Conservation (phyloP, 2,329 filamentous ascomycete genomes). For the Stagonosporopsis chrysanthemi region DNA sequence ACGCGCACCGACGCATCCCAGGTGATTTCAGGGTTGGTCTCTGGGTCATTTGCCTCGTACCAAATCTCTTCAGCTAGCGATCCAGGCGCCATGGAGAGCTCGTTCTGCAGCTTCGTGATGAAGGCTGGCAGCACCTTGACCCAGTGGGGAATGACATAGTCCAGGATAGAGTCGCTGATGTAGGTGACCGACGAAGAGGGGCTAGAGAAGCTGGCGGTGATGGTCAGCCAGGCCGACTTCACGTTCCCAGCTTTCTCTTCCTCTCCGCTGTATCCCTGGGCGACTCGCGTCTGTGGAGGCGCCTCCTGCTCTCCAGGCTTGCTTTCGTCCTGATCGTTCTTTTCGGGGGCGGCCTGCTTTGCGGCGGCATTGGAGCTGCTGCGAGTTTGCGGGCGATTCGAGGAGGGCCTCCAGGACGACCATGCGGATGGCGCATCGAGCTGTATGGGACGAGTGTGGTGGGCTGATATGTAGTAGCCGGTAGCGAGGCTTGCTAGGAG, state of each 20-base stretch:
- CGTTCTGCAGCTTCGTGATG: slow-evolving; percentile 81
- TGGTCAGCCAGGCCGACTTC: slow-evolving; percentile 44
- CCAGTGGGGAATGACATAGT: slow-evolving; percentile 83
- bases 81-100: slow-evolving; percentile 85
- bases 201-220: slow-evolving; percentile 40
- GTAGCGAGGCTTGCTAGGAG: slow-evolving; percentile 36
- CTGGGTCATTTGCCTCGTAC: slow-evolving; percentile 85
- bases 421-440: slow-evolving; percentile 40
- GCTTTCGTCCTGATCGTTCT: slow-evolving; percentile 19
- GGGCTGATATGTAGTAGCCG: slow-evolving; percentile 29
- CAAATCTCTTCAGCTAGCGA: slow-evolving; percentile 93
- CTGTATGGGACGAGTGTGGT: slow-evolving; percentile 33
- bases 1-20: slow-evolving; percentile 84
- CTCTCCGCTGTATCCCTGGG: slow-evolving; percentile 33
- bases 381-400: slow-evolving; percentile 18
- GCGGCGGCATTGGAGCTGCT: slow-evolving; percentile 27
- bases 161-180: slow-evolving; percentile 65
- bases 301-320: slow-evolving; percentile 42
- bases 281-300: slow-evolving; percentile 45
- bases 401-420: slow-evolving; percentile 27
- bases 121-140: slow-evolving; percentile 77
- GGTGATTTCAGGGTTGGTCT: slow-evolving; percentile 84
- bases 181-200: slow-evolving; percentile 43
- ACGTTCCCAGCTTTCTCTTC: slow-evolving; percentile 24
- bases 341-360: slow-evolving; percentile 27